These are phyloP conservation scores for Cutaneotrichosporon cavernicola DNA, from an alignment of 1,284 basidiomycete species.

Conservation along the genomic window DNA sequence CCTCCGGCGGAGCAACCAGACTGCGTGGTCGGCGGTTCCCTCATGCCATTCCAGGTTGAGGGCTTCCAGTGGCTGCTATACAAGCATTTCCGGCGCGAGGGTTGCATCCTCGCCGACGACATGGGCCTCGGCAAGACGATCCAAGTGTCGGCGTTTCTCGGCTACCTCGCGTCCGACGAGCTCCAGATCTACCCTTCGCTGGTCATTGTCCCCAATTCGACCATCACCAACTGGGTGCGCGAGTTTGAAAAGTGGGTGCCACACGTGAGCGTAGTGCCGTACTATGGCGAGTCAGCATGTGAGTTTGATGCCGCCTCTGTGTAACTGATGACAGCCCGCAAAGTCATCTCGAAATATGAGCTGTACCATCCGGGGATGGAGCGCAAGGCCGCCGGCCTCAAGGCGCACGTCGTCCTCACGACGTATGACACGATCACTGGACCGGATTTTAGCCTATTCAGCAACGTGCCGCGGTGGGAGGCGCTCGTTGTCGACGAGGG, in stretches of 20 bases:
- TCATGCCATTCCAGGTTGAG: slow-evolving; percentile 85
- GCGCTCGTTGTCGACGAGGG: slow-evolving; percentile 89
- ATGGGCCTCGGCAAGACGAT: slow-evolving; percentile 81
- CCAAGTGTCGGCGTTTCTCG: slow-evolving; percentile 83
- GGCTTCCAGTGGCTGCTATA: slow-evolving; percentile 90
- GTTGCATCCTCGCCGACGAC: slow-evolving; percentile 94
- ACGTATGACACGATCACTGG: slow-evolving; percentile 79
- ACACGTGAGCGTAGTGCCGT: slow-evolving; percentile 50
- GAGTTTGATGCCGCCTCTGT: slow-evolving; percentile 15
- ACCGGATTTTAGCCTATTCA: slow-evolving; percentile 76
- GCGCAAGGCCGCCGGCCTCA: slow-evolving; percentile 46
- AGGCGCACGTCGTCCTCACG: slow-evolving; percentile 75
- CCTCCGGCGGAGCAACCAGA: slow-evolving; percentile 53
- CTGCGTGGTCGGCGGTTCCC: slow-evolving; percentile 53
- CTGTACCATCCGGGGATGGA: slow-evolving; percentile 62
- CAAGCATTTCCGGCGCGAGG: slow-evolving; percentile 83
- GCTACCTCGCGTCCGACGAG: slow-evolving; percentile 63
- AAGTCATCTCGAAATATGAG: slow-evolving; percentile 79
- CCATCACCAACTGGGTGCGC: slow-evolving; percentile 56
- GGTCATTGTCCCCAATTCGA: slow-evolving; percentile 86
- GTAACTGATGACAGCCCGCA: slow-evolving; percentile 60
- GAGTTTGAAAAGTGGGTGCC: slow-evolving; percentile 94
- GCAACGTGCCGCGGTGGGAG: slow-evolving; percentile 83
- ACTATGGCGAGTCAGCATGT: slow-evolving; percentile 60
- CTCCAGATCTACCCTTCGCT: slow-evolving; percentile 69